A percentile compares a stretch with the other conserved stretches of the same genome.
Evolutionary conservation across 2,329 filamentous ascomycete genomes (phyloP).

Genomic region (Fusarium anguioides): DNA sequence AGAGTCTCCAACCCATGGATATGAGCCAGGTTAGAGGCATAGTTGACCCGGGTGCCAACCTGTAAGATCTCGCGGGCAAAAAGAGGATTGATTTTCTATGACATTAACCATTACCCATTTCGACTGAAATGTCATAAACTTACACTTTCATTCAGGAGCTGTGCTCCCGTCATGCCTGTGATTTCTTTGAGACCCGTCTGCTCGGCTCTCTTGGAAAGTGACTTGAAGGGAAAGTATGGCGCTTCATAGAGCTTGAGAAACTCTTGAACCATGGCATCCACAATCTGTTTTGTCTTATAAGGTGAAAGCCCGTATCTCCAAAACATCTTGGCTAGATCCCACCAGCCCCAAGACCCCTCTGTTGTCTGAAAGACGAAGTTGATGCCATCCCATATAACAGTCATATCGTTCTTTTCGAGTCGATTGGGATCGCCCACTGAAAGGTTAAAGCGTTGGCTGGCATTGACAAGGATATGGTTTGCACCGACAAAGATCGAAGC

Average conservation of each 20-base stretch:
- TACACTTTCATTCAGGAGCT: slow-evolving; percentile 75
- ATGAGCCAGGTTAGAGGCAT: slow-evolving; percentile 85
- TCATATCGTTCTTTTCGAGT: slow-evolving; percentile 62
- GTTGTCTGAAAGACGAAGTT: slow-evolving; percentile 76
- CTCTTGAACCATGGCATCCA: slow-evolving; percentile 74
- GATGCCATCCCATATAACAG: slow-evolving; percentile 88
- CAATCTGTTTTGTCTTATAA: slow-evolving; percentile 76
- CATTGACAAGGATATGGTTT: slow-evolving; percentile 84
- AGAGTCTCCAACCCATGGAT: slow-evolving; percentile 93
- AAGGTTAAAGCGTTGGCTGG: slow-evolving; percentile 78
- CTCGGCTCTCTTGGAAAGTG: slow-evolving; percentile 74
- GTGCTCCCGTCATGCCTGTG: slow-evolving; percentile 77
- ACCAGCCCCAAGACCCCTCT: slow-evolving; percentile 74
- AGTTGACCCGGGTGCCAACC: slow-evolving; percentile 92
- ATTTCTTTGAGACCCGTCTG: slow-evolving; percentile 74
- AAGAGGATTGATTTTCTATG: slow-evolving; percentile 63
- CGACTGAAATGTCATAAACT: background rate
- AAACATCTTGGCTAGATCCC: slow-evolving; percentile 80
- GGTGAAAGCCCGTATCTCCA: slow-evolving; percentile 89
- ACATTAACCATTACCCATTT: background rate
- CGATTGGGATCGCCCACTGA: slow-evolving; percentile 59
- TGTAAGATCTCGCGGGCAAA: slow-evolving; percentile 89
- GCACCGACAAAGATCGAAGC: slow-evolving; percentile 90
- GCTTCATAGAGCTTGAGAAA: slow-evolving; percentile 85
- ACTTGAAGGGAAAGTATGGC: slow-evolving; percentile 86